phyloP scores from a whole-genome alignment of 108 stramenopile genomes.

The Ochromonas danica region DNA sequence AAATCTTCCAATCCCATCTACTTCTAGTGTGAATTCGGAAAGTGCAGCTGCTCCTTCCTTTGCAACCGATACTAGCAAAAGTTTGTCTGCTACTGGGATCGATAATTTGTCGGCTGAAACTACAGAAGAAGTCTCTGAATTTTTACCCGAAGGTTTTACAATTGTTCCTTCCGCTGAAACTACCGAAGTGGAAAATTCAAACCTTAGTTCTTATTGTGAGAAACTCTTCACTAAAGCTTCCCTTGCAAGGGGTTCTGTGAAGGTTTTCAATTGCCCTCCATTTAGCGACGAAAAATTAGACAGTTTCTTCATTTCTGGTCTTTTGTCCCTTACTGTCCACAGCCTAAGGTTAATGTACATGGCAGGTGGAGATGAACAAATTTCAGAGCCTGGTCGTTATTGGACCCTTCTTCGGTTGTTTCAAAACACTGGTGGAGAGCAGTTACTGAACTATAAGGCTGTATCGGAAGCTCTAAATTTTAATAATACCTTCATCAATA shows the following conservation, averaged over 20 bases:
- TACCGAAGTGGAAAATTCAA: conserved; percentile 16
- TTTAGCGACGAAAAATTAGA: conserved; percentile 17
- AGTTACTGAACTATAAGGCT: conserved; percentile 16
- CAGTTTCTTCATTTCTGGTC: conserved; percentile 15
- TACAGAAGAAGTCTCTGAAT: conserved; percentile 16
- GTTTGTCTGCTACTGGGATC: conserved; percentile 14
- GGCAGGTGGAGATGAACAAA: conserved; percentile 14
- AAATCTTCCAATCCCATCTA: conserved; percentile 16
- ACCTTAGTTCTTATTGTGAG: conserved; percentile 10
- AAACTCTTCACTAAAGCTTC: conserved; percentile 16
- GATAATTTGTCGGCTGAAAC: conserved; percentile 15
- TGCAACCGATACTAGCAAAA: conserved; percentile 15
- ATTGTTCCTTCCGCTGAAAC: conserved; percentile 15
- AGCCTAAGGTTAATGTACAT: conserved; percentile 16
- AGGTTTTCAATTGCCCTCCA: conserved; percentile 15
- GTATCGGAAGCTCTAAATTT: conserved; percentile 16
- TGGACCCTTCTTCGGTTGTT: conserved; percentile 14
- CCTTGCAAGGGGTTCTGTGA: conserved; percentile 4
- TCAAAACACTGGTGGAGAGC: conserved; percentile 14
- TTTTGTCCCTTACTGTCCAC: conserved; percentile 15
- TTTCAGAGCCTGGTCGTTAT: conserved; percentile 10
- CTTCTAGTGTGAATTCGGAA: conserved; percentile 15
- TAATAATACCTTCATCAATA: conserved; percentile 17
- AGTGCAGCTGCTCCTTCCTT: conserved; percentile 13
- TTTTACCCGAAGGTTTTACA: conserved; percentile 16